Conservation (phyloP, 139 green algal genomes). For the Picochlorum sp. region DNA sequence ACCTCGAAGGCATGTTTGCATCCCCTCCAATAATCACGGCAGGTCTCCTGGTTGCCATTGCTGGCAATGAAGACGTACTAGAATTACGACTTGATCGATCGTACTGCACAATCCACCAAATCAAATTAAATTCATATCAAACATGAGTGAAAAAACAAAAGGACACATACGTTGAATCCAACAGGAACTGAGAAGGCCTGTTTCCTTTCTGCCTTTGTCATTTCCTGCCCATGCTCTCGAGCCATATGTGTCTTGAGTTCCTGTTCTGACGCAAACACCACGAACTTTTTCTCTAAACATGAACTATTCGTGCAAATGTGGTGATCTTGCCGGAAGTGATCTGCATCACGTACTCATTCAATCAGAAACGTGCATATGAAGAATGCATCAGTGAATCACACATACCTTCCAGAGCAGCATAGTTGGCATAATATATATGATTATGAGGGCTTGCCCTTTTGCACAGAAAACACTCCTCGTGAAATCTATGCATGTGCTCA, state of each 20-base stretch:
- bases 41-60: not conserved
- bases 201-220: slow-evolving; percentile 57
- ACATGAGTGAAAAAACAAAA: not conserved
- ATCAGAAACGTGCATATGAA: slow-evolving; percentile 16
- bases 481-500: slow-evolving; percentile 78
- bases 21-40: slow-evolving; percentile 37
- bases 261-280: slow-evolving; percentile 74
- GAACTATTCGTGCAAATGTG: slow-evolving; percentile 68
- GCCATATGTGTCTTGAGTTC: slow-evolving; percentile 75
- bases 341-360: not conserved
- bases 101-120: not conserved
- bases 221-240: slow-evolving; percentile 57
- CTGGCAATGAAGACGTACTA: not conserved
- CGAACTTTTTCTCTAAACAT: slow-evolving; percentile 84
- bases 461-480: slow-evolving; percentile 89
- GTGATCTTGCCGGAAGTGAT: slow-evolving; percentile 77
- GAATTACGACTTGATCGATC: not conserved
- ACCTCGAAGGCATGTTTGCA: slow-evolving; percentile 14
- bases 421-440: slow-evolving; percentile 88
- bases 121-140: slow-evolving; percentile 8
- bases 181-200: slow-evolving; percentile 56
- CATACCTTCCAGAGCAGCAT: slow-evolving; percentile 58
- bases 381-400: not conserved
- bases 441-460: slow-evolving; percentile 47
- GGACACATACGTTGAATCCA: slow-evolving; percentile 38